Evolutionary conservation across 441 rosid genomes (phyloP).

Genomic region (Syzygium syzygioides): DNA sequence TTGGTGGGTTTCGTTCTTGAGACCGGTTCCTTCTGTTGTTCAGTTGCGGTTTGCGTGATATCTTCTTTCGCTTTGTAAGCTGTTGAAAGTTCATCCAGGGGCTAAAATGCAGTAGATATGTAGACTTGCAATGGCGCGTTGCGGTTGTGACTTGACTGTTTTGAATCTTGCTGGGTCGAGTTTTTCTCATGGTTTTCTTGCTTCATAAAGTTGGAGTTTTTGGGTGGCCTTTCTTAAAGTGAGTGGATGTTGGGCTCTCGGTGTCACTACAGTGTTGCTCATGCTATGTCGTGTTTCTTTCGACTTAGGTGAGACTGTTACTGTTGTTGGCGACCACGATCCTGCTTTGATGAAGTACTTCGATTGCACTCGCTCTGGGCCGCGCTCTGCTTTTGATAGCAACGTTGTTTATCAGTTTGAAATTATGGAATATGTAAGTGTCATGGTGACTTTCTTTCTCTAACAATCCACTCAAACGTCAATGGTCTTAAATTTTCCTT

Average conservation of each 20-base stretch:
- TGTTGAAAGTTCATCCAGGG: background rate
- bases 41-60: background rate
- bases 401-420: conserved; percentile 87
- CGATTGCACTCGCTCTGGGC: conserved; percentile 91
- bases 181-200: background rate
- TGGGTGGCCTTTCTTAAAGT: background rate
- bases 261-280: background rate
- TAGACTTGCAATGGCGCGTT: background rate
- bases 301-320: conserved; percentile 69
- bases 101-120: background rate
- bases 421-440: conserved; percentile 90
- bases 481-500: background rate
- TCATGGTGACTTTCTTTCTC: background rate
- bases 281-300: background rate
- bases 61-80: background rate
- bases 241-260: background rate
- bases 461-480: background rate
- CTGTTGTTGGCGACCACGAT: conserved; percentile 82
- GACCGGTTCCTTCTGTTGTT: background rate
- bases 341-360: conserved; percentile 68
- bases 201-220: background rate
- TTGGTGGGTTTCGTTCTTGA: background rate
- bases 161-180: background rate
- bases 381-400: conserved; percentile 87
- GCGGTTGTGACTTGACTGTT: background rate